Conservation (phyloP, 169 alveolate genomes). For the Amoebophrya sp. region DNA sequence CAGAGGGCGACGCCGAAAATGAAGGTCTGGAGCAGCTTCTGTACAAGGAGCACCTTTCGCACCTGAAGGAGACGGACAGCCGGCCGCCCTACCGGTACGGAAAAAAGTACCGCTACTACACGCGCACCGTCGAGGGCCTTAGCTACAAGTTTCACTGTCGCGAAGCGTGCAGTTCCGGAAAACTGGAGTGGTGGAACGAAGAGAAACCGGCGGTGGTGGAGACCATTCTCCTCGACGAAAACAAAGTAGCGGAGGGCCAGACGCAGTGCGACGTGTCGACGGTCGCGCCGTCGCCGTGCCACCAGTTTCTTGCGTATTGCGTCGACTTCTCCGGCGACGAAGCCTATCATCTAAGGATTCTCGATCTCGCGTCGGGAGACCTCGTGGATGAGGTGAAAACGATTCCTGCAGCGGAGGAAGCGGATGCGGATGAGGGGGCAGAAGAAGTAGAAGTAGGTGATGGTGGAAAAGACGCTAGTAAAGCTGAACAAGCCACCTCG, state of each 20-base stretch:
- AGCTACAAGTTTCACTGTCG: neutral
- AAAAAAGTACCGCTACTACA: neutral
- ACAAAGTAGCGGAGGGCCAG: neutral
- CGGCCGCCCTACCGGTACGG: neutral
- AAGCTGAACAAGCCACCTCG: no score
- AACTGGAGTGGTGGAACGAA: neutral
- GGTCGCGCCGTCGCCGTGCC: neutral
- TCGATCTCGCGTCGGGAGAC: neutral
- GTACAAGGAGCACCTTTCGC: neutral
- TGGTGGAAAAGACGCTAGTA: no score
- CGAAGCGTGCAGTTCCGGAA: neutral
- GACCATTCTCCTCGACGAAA: neutral
- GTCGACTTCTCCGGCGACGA: constrained; percentile 1
- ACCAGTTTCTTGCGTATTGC: neutral
- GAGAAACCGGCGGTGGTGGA: neutral
- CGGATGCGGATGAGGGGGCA: no score
- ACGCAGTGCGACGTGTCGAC: neutral
- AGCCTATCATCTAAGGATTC: neutral
- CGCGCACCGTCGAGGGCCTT: neutral
- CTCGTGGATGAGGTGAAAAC: neutral
- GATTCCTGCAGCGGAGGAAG: no score
- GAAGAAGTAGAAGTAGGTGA: no score
- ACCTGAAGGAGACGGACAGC: neutral
- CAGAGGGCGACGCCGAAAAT: no score
- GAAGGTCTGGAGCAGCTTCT: neutral